Evolutionary conservation across 768 basidiomycete genomes (phyloP).

Genomic region (Termitomyces heimii): DNA sequence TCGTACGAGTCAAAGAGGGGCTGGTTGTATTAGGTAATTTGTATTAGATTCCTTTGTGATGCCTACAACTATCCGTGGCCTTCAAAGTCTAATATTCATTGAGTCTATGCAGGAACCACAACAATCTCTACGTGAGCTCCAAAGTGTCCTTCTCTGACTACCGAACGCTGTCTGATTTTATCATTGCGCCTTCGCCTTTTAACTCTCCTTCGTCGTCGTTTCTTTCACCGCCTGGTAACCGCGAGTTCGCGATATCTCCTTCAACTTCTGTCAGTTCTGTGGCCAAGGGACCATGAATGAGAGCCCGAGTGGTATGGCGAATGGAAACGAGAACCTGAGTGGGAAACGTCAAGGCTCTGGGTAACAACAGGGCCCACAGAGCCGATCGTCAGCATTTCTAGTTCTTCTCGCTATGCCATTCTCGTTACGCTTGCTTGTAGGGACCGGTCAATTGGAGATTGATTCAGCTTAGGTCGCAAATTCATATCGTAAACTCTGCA

Average conservation of each 20-base stretch:
- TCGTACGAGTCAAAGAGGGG: slow-evolving; percentile 79
- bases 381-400: too few relatives aligned
- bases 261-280: slow-evolving; percentile 23
- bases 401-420: too few relatives aligned
- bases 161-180: slow-evolving; percentile 20
- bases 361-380: too few relatives aligned
- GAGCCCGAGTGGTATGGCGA: background rate
- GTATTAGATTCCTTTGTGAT: too few relatives aligned
- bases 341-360: background rate
- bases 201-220: slow-evolving; percentile 67
- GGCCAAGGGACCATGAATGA: slow-evolving; percentile 3
- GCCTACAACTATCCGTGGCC: too few relatives aligned
- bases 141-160: background rate
- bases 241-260: slow-evolving; percentile 59
- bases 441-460: too few relatives aligned
- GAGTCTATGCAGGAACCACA: background rate
- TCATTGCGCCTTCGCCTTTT: slow-evolving; percentile 36
- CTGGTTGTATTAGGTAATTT: too few relatives aligned
- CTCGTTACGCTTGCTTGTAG: too few relatives aligned
- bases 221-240: slow-evolving; percentile 58
- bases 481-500: too few relatives aligned
- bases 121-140: background rate
- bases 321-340: background rate
- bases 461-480: too few relatives aligned
- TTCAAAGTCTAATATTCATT: too few relatives aligned